Evolutionary conservation across 2,329 filamentous ascomycete species (phyloP).

Genomic region (Huntiella moniliformis): DNA sequence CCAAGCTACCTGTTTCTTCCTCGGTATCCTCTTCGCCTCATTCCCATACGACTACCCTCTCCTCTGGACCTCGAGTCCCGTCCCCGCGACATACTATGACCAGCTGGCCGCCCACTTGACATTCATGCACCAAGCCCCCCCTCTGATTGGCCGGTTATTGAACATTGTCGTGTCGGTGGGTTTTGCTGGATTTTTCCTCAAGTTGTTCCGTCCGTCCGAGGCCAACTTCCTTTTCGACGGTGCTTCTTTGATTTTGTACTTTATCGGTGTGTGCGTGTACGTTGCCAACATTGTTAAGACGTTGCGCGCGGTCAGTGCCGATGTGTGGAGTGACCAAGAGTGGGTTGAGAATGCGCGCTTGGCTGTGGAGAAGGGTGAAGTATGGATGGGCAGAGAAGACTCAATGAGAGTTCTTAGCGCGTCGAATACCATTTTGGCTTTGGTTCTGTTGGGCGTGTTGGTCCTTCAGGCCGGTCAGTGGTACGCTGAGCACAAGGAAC

Average conservation of each 20-base stretch:
- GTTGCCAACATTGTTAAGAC: conserved; percentile 94
- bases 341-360: conserved; percentile 23
- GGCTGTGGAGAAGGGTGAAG: conserved; percentile 35
- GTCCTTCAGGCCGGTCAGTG: conserved; percentile 92
- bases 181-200: conserved; percentile 73
- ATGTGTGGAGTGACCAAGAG: conserved; percentile 33
- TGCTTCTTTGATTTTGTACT: conserved; percentile 61
- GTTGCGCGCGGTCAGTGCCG: conserved; percentile 60
- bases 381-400: conserved; percentile 67
- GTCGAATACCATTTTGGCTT: conserved; percentile 86
- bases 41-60: conserved; percentile 93
- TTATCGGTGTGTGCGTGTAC: conserved; percentile 82
- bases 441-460: conserved; percentile 79
- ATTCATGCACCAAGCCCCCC: conserved; percentile 79
- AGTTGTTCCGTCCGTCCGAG: conserved; percentile 86
- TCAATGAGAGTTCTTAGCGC: conserved; percentile 78
- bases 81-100: conserved; percentile 52
- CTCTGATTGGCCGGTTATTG: conserved; percentile 79
- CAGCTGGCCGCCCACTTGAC: conserved; percentile 78
- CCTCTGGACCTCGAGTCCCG: conserved; percentile 53
- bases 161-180: conserved; percentile 83
- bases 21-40: conserved; percentile 88
- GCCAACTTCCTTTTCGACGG: conserved; percentile 91
- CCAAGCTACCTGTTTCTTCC: conserved; percentile 81
- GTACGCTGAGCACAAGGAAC: conserved; percentile 94